A percentile compares a stretch with the other conserved stretches of the same genome.
Evolutionary conservation across 2,329 filamentous ascomycete species (phyloP).

Genomic region (Trichoderma endophyticum): DNA sequence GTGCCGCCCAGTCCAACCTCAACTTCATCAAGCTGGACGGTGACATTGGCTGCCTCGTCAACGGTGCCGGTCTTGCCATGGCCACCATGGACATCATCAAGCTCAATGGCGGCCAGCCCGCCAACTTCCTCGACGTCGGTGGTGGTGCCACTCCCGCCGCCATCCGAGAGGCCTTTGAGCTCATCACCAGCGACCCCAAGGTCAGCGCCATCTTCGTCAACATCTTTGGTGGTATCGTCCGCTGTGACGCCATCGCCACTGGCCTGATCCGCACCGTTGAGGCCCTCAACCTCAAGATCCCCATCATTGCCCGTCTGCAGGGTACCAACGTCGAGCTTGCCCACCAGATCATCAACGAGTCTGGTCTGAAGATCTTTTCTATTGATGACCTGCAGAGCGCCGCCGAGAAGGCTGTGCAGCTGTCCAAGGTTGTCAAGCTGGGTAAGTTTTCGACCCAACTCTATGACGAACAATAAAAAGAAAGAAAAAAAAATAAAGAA

Average conservation of each 20-base stretch:
- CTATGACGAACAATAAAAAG: not conserved
- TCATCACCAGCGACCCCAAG: slow-evolving; percentile 98
- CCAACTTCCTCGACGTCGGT: slow-evolving; percentile 98
- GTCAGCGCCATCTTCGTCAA: slow-evolving; percentile 99
- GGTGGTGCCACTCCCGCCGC: slow-evolving; percentile 95
- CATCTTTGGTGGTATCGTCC: slow-evolving; percentile 98
- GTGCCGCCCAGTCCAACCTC: slow-evolving; percentile 87
- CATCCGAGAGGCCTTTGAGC: slow-evolving; percentile 96
- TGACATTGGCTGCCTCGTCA: slow-evolving; percentile 98
- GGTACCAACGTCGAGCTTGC: slow-evolving; percentile 97
- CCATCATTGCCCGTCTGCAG: slow-evolving; percentile 95
- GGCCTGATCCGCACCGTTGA: slow-evolving; percentile 94
- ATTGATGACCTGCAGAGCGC: slow-evolving; percentile 97
- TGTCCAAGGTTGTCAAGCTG: slow-evolving; percentile 99
- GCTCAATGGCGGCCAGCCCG: slow-evolving; percentile 91
- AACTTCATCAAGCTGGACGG: slow-evolving; percentile 99
- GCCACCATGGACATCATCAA: slow-evolving; percentile 99
- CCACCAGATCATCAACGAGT: slow-evolving; percentile 91
- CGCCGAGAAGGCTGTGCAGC: slow-evolving; percentile 96
- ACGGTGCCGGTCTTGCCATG: slow-evolving; percentile 98
- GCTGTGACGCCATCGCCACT: slow-evolving; percentile 95
- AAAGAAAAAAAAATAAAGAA: not conserved
- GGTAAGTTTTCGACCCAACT: slow-evolving; percentile 54
- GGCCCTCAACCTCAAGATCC: slow-evolving; percentile 91
- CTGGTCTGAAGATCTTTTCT: slow-evolving; percentile 98